Evolutionary conservation across 1,284 basidiomycete genomes (phyloP), one percentile per base, ranked within the genome.

Genomic region (Tilletiaria anomala): DNA sequence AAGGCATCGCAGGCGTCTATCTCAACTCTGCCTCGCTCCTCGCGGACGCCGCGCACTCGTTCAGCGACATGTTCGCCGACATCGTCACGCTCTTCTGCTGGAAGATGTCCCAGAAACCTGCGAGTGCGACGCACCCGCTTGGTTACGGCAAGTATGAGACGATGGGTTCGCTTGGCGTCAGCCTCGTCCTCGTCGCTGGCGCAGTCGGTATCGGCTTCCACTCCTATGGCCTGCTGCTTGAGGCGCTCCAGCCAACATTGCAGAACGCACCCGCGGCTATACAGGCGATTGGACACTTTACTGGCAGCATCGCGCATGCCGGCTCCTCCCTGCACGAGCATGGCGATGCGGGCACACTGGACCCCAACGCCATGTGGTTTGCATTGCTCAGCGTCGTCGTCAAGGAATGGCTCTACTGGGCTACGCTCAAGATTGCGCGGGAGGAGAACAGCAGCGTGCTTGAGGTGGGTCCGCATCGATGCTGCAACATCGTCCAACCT

Each of bases 291-390:
- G 74, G 78, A 3, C 69, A 73, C 12, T 69, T 71, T 18, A 76
- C 76, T 4, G 75, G 78, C 17, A 67, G 68, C 11, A 57, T 78
- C 4, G 76, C 61, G 11, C 50, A 43, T 19, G 54, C 70, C 69
- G 33, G 65, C 46, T 75, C 69, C 43, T 72, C 69, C 44, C 68
- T 70, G 6, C 80, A 83, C 56, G 71, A 71, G 11, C 80, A 81
- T 4, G 31, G 32, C 1, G 32, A 37, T 10, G 6, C 63, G 50
- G 66, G 66, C 0, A 47, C 70, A n/a, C 75, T 94, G 4, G 88
- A 94, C 65, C 83, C 86, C 14, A 89, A 94, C 58, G 91, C 93
- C 15, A 87, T 89, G 37, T 94, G 88, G 86, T 91, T 94, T 57
- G 91, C 91, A 1, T 76, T 79, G 0, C 66, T 79, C 23, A 80